These are phyloP conservation scores for Pythium brassicae DNA, from an alignment of 352 stramenopile species.

Conservation along the genomic window DNA sequence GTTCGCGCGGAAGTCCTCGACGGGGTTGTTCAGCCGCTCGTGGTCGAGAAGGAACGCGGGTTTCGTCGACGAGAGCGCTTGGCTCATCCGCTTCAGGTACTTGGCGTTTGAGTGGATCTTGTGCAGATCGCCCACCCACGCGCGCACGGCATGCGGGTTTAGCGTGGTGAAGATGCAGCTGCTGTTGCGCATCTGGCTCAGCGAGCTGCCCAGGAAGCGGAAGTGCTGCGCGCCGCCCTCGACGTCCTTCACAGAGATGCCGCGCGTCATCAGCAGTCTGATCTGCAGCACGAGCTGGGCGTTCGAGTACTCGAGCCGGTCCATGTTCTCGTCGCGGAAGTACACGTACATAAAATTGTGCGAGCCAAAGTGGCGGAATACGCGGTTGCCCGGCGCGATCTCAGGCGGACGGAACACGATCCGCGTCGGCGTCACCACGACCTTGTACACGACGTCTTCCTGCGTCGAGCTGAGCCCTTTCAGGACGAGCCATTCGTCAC, in stretches of 20 bases:
- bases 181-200: constrained; percentile 73
- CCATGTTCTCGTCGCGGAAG: constrained; percentile 77
- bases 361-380: constrained; percentile 63
- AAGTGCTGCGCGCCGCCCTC: constrained; percentile 21
- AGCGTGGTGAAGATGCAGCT: constrained; percentile 66
- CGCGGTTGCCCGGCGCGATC: constrained; percentile 50
- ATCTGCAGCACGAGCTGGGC: constrained; percentile 30
- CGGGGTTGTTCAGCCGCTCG: constrained; percentile 34
- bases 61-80: constrained; percentile 69
- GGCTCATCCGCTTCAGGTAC: constrained; percentile 73
- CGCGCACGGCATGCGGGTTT: constrained; percentile 39
- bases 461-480: constrained; percentile 7
- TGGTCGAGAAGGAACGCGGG: constrained; percentile 42
- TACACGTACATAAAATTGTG: constrained; percentile 83
- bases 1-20: constrained; percentile 40
- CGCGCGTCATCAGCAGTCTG: constrained; percentile 29
- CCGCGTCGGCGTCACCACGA: constrained; percentile 61
- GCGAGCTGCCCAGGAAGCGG: constrained; percentile 61
- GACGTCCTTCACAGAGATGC: constrained; percentile 33
- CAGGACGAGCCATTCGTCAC: constrained; percentile 26
- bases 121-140: constrained; percentile 62
- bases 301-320: constrained; percentile 58
- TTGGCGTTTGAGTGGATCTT: constrained; percentile 52
- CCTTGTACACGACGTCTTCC: constrained; percentile 43
- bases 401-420: constrained; percentile 57